Evolutionary conservation across 2,329 filamentous ascomycete species (phyloP).

Genomic region (Colletotrichum sp.): DNA sequence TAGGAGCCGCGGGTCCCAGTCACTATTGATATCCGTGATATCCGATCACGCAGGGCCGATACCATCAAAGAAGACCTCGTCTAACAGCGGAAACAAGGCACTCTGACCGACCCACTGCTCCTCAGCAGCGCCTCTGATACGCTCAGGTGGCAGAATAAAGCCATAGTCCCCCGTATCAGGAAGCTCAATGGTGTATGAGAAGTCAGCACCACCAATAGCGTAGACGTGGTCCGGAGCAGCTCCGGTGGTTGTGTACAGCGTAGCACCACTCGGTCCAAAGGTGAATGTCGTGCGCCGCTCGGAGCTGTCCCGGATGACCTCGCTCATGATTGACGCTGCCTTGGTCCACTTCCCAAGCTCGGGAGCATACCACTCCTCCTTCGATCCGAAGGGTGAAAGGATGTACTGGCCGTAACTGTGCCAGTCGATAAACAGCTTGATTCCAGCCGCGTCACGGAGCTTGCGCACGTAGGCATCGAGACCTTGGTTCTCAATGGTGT

Average conservation of each 20-base stretch:
- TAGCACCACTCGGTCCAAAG: slow-evolving; percentile 40
- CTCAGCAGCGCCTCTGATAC: slow-evolving; percentile 38
- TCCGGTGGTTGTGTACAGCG: slow-evolving; percentile 39
- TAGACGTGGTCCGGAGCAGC: slow-evolving; percentile 32
- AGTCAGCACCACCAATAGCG: slow-evolving; percentile 32
- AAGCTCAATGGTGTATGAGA: slow-evolving; percentile 45
- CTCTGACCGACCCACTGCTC: slow-evolving; percentile 41
- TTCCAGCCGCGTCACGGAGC: slow-evolving; percentile 35
- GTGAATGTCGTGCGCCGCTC: slow-evolving; percentile 38
- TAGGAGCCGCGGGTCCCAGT: fast-evolving
- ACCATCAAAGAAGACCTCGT: slow-evolving; percentile 41
- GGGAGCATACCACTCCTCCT: slow-evolving; percentile 42
- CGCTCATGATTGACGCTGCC: slow-evolving; percentile 33
- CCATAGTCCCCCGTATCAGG: slow-evolving; percentile 36
- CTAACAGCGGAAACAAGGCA: slow-evolving; percentile 33
- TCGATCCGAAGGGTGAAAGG: slow-evolving; percentile 50
- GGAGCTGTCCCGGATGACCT: slow-evolving; percentile 38
- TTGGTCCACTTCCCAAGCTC: slow-evolving; percentile 43
- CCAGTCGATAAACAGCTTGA: slow-evolving; percentile 53
- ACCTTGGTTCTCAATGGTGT: slow-evolving; percentile 51
- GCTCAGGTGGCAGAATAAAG: slow-evolving; percentile 40
- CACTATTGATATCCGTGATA: background rate
- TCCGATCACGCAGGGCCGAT: slow-evolving; percentile 20
- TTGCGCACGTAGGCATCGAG: slow-evolving; percentile 38
- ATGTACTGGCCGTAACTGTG: slow-evolving; percentile 52